phyloP scores from a whole-genome alignment of 139 green algal species.

The Deuterostichococcus epilithicus region DNA sequence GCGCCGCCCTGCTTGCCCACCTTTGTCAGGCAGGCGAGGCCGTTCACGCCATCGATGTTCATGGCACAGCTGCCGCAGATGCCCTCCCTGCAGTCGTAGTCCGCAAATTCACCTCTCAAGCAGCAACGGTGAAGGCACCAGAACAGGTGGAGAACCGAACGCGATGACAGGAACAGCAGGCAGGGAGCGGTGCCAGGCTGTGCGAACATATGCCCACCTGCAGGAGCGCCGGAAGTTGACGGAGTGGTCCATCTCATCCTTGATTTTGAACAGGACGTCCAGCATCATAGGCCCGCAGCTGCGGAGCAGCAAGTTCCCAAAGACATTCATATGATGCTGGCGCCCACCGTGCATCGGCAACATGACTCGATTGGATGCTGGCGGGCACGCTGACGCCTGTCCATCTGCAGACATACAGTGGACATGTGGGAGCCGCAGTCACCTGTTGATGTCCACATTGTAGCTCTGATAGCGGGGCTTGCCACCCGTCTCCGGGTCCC shows the following conservation, averaged over 20 bases:
- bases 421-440: background rate
- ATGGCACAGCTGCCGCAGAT: constrained; percentile 99
- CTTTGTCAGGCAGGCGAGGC: constrained; percentile 93
- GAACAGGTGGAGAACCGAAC: too few relatives aligned
- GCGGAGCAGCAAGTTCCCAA: constrained; percentile 6
- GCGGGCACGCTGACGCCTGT: background rate
- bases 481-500: constrained; percentile 78
- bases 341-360: background rate
- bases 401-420: background rate
- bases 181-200: too few relatives aligned
- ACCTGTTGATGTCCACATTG: constrained; percentile 91
- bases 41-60: constrained; percentile 98
- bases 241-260: constrained; percentile 93
- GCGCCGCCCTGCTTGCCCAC: constrained; percentile 40
- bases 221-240: constrained; percentile 90
- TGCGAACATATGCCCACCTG: constrained; percentile 46
- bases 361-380: background rate
- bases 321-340: background rate
- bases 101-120: too few relatives aligned
- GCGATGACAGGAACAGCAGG: too few relatives aligned
- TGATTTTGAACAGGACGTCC: constrained; percentile 98
- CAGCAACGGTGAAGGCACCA: too few relatives aligned
- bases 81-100: constrained; percentile 82
- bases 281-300: constrained; percentile 98
- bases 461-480: constrained; percentile 90